Conservation (phyloP, 23 red algal species). For the Gracilaria domingensis region DNA sequence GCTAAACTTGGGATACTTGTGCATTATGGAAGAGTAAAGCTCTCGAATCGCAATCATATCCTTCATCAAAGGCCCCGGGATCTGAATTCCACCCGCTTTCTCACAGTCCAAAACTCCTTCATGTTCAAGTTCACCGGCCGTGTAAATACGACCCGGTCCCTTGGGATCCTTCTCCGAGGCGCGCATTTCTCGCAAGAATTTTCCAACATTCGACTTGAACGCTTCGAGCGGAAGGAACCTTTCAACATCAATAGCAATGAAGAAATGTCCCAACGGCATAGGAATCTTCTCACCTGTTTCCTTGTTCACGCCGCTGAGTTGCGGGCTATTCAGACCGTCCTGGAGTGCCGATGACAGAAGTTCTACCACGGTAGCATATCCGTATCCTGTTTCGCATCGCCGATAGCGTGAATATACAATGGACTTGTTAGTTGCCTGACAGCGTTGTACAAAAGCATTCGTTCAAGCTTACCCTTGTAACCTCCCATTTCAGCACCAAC, state of each 20-base stretch:
- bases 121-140: conserved; percentile 66
- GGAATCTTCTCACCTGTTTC: conserved; percentile 65
- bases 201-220: conserved; percentile 56
- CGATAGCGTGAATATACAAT: not conserved
- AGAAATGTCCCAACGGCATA: conserved; percentile 78
- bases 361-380: conserved; percentile 68
- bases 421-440: not conserved
- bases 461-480: conserved; percentile 56
- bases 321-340: conserved; percentile 37
- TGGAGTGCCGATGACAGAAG: conserved; percentile 67
- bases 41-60: conserved; percentile 68
- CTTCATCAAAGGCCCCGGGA: conserved; percentile 73
- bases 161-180: conserved; percentile 69
- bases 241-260: conserved; percentile 77
- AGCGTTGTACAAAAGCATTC: not conserved
- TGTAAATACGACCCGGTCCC: conserved; percentile 68
- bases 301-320: conserved; percentile 67
- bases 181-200: conserved; percentile 57
- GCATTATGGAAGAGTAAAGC: conserved; percentile 29
- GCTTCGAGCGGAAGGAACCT: conserved; percentile 51
- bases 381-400: conserved; percentile 46
- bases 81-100: conserved; percentile 49
- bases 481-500: conserved; percentile 64
- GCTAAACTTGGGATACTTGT: conserved; percentile 76
- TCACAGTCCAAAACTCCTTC: conserved; percentile 54